These are phyloP conservation scores for Vinca major DNA, from an alignment of 305 asterid genomes.

Conservation along the genomic window DNA sequence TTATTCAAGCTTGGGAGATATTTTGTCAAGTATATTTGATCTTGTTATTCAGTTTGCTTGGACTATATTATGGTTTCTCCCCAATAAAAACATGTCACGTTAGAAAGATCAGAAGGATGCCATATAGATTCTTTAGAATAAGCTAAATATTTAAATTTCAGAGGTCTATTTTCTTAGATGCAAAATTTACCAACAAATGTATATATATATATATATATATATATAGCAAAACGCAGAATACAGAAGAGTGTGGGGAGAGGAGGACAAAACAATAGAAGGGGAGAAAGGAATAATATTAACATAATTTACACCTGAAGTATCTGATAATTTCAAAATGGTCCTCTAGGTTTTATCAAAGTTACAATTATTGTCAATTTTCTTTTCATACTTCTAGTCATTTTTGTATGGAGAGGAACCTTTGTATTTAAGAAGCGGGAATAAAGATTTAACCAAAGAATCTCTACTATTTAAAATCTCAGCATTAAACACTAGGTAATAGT, in stretches of 20 bases:
- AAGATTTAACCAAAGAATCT: no score
- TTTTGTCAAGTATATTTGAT: no score
- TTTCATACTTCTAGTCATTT: no score
- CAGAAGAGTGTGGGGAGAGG: conserved; percentile 1
- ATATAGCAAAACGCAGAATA: not conserved
- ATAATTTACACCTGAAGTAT: not conserved
- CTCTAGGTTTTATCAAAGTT: not conserved
- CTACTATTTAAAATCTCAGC: no score
- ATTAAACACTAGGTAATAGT: no score
- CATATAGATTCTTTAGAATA: conserved; percentile 8
- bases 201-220: not conserved
- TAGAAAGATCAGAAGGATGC: conserved; percentile 4
- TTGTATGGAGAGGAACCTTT: no score
- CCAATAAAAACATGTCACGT: conserved; percentile 7
- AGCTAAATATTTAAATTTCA: conserved; percentile 5
- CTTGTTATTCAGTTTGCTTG: no score
- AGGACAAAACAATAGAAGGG: conserved; percentile 2
- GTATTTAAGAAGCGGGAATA: no score
- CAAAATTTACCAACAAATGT: not conserved
- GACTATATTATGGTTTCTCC: no score
- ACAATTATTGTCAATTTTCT: no score
- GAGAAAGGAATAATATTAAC: conserved; percentile 5
- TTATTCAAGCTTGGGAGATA: no score
- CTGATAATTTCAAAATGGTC: not conserved
- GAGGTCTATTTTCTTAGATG: not conserved